Evolutionary conservation across 2,329 filamentous ascomycete species (phyloP), one percentile per base, ranked within the genome.

Genomic region (Aspergillus tubingensis): DNA sequence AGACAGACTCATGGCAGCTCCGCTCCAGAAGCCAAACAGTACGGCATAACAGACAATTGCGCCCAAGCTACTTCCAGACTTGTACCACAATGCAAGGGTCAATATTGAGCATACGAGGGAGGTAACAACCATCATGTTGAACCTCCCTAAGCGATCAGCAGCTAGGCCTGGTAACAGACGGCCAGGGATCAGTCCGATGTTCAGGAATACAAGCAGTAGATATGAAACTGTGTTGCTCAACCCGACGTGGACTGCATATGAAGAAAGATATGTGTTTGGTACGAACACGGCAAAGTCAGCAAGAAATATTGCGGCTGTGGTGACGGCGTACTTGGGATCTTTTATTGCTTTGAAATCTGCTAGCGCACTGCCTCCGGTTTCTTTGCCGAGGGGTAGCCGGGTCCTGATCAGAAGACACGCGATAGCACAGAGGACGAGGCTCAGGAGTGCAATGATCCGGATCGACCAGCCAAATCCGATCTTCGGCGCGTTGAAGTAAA

Each of bases 241-340:
- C 0, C 74, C 71, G 5, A 55, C 63, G 8, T 69, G 53, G 7
- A 75, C 51, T 6, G 67, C 68, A 15, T 76, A 75, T 8, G 70
- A 72, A 3, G 72, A 65, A 27, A 78, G 62, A 57, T 77, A 78
- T 10, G 72, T 72, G 36, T 70, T 64, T 0, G 75, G 76, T 15
- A 77, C 71, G 48, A 76, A 76, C 11, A 76, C 69, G 0, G 70
- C 74, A 55, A 74, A 73, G 57, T 76, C 74, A 15, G 74, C 70
- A 6, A 76, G 66, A 53, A 75, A 76, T 3, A 76, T 62, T 0
- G 72, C 73, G 2, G 67, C 27, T 0, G 70, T 74, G 0, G 72
- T 75, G 1, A 61, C 56, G 0, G 68, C 69, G 27, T 69, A 73
- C 8, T 62, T 61, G 15, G 60, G 19, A 39, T 75, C 72, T 3